Conservation (phyloP, 768 basidiomycete species). For the Hericium alpestre region DNA sequence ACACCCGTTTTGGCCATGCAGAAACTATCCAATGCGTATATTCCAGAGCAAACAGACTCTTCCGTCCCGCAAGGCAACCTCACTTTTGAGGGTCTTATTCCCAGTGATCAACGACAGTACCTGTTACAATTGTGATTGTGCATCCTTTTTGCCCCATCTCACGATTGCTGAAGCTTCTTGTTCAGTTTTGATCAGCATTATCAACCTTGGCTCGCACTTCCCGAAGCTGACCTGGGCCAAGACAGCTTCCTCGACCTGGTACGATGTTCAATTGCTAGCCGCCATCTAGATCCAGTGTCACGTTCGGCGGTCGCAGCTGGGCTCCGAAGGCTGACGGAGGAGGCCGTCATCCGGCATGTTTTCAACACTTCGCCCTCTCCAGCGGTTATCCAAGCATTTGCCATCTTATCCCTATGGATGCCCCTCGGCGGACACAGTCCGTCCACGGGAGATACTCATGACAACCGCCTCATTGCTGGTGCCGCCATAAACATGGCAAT, state of each 20-base stretch:
- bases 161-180: neutral
- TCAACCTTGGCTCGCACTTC: conserved; percentile 33
- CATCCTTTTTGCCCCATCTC: neutral
- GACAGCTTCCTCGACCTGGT: conserved; percentile 31
- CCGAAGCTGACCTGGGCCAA: conserved; percentile 21
- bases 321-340: conserved; percentile 31
- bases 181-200: conserved; percentile 33
- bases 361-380: conserved; percentile 32
- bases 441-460: conserved; percentile 22
- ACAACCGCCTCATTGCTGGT: conserved; percentile 29
- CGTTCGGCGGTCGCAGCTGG: conserved; percentile 28
- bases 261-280: conserved; percentile 35
- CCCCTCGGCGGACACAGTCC: conserved; percentile 24
- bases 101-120: conserved; percentile 4
- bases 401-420: conserved; percentile 34
- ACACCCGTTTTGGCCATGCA: conserved; percentile 36
- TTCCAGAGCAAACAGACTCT: conserved; percentile 14
- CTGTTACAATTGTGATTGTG: conserved; percentile 7
- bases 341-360: conserved; percentile 27
- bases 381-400: conserved; percentile 31
- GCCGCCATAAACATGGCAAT: conserved; percentile 38
- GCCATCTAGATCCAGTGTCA: conserved; percentile 29
- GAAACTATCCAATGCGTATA: conserved; percentile 18
- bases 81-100: conserved; percentile 6
- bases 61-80: neutral